Evolutionary conservation across 179 eudicot genomes (phyloP), one percentile per base, ranked within the genome.

Genomic region (Heliamphora pulchella): DNA sequence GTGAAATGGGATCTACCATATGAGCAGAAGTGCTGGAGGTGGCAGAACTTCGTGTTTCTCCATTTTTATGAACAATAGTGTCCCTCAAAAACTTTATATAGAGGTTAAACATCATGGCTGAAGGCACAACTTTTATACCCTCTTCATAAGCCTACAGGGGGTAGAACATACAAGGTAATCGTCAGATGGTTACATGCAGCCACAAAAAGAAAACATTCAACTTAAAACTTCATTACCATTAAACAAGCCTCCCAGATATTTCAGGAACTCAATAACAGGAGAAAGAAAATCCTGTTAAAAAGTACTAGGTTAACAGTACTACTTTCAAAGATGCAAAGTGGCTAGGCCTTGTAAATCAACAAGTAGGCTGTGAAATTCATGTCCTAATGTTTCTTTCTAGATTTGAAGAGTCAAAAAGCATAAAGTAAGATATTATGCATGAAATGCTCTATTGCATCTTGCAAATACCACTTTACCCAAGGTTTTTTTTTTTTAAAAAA

Each of bases 61-160:
- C 83, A 71, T 72, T 83, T 75, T 83, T 80, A 47, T 66, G 74
- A 83, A 17, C 77, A 73, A 89, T 80, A 55, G 81, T 78, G 18
- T 85, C 82, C 83, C 83, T 86, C 81, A 94, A 85, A 85, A 93
- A 94, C 75, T 87, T 84, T 54, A 87, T 82, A 80, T 91, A 94
- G 79, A 85, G 88, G 73, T 81, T 71, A 80, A 89, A 89, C 92
- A 94, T 88, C 62, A 8, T 48, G 70, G 81, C 82, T 66, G 93
- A 86, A 80, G 97, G 92, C 78, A 84, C 5, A 73, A 71, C 66
- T 50, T 84, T 71, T 74, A 90, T 68, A 80, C 92, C 98, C 81
- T 90, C 92, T 76, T 93, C 97, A 87, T 90, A 94, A 64, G 93
- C 90, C 98, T 94, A 81, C 14, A 79, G 54, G 61, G 47, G 51